Evolutionary conservation across 306 rosid genomes (phyloP).

Genomic region (Lithocarpus polystachyus): DNA sequence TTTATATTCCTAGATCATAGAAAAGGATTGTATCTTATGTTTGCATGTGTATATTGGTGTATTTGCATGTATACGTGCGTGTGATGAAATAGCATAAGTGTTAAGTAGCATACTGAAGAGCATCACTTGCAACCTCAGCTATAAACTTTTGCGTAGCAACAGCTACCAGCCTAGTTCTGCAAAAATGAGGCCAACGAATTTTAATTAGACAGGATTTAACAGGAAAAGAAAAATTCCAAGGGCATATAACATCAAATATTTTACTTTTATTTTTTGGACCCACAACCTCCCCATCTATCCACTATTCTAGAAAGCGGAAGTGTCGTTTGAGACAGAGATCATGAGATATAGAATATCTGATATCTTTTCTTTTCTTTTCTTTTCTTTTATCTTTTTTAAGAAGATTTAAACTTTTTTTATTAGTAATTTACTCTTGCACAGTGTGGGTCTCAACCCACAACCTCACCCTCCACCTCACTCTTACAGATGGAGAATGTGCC

Average conservation of each 20-base stretch:
- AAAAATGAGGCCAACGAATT: neutral
- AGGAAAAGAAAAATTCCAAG: neutral
- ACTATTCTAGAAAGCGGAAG: neutral
- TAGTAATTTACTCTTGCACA: no score
- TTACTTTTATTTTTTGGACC: no score
- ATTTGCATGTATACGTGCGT: neutral
- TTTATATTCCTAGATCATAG: neutral
- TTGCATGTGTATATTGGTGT: neutral
- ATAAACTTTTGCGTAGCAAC: conserved; percentile 90
- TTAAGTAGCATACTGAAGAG: conserved; percentile 53
- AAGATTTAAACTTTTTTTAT: no score
- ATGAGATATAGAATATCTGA: neutral
- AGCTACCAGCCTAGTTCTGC: conserved; percentile 79
- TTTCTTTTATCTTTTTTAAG: no score
- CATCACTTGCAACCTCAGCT: conserved; percentile 77
- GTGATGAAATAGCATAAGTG: neutral
- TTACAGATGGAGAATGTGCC: no score
- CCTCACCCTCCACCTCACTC: no score
- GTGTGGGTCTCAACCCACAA: no score
- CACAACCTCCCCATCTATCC: no score
- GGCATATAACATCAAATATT: no score
- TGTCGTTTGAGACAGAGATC: no score
- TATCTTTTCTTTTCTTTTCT: neutral
- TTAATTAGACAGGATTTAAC: neutral
- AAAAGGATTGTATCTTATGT: neutral